These are phyloP conservation scores for Syzygium aromaticum DNA, from an alignment of 345 rosid genomes.

Conservation along the genomic window DNA sequence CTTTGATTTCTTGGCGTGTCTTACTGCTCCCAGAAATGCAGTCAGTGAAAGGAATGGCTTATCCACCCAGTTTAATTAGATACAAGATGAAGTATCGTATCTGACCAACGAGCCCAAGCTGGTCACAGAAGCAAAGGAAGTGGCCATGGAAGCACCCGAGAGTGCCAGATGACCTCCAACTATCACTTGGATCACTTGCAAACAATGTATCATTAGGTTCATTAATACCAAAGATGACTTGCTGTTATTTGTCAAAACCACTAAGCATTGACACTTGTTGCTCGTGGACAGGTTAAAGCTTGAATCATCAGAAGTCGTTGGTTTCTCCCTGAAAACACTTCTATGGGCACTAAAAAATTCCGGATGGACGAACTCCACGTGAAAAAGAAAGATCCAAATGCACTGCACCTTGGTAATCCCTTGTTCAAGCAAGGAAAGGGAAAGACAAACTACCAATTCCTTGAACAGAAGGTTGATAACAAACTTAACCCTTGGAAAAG, in stretches of 20 bases:
- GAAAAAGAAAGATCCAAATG: background rate
- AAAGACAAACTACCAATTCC: too few species aligned
- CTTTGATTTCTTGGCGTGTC: too few species aligned
- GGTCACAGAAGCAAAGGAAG: conserved; percentile 32
- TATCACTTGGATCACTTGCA: conserved; percentile 17
- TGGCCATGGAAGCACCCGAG: conserved; percentile 34
- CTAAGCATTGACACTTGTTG: too few species aligned
- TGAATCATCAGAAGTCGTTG: background rate
- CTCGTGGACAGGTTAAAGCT: background rate
- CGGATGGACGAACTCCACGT: background rate
- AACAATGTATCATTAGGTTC: background rate
- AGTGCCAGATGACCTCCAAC: conserved; percentile 26
- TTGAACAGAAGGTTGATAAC: too few species aligned
- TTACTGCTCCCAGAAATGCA: too few species aligned
- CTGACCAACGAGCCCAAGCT: conserved; percentile 31
- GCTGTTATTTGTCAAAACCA: too few species aligned
- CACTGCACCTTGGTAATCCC: background rate
- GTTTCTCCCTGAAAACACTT: background rate
- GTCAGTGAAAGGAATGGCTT: too few species aligned
- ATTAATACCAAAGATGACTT: conserved; percentile 4
- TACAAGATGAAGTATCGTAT: background rate
- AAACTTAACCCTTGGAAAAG: too few species aligned
- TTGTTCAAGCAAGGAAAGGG: too few species aligned
- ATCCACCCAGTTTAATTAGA: too few species aligned
- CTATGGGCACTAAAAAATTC: background rate